A percentile compares a stretch with the other conserved stretches of the same genome.
These are phyloP conservation scores for Phenoliferia sp. DNA, from an alignment of 1,284 basidiomycete genomes.

Conservation along the genomic window DNA sequence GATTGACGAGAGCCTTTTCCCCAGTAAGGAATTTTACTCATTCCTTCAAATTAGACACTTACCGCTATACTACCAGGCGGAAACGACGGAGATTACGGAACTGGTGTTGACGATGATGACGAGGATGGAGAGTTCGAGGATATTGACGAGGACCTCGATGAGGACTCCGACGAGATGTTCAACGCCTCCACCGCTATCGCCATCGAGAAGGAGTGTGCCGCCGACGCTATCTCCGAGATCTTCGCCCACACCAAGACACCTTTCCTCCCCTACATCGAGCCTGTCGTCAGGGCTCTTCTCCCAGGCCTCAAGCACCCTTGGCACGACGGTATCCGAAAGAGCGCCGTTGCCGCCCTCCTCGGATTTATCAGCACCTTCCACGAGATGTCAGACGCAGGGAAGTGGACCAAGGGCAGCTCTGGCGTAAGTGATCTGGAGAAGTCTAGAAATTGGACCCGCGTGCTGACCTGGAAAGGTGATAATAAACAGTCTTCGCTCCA, in stretches of 20 bases:
- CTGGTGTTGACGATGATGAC: constrained; percentile 53
- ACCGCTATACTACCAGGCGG: constrained; percentile 52
- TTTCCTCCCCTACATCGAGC: constrained; percentile 76
- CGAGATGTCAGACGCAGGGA: constrained; percentile 71
- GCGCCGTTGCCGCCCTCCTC: constrained; percentile 81
- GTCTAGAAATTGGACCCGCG: not conserved
- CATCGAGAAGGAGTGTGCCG: constrained; percentile 98
- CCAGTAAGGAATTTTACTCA: constrained; percentile 34
- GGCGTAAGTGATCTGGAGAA: constrained; percentile 54
- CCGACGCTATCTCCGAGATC: constrained; percentile 89
- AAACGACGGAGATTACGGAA: constrained; percentile 60
- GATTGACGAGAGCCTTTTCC: constrained; percentile 44
- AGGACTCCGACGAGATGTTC: constrained; percentile 67
- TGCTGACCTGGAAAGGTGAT: constrained; percentile 1
- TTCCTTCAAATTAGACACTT: constrained; percentile 43
- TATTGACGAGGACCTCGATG: constrained; percentile 68
- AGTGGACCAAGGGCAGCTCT: constrained; percentile 73
- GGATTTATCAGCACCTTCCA: constrained; percentile 90
- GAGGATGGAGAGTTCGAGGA: constrained; percentile 50
- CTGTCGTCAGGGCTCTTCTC: constrained; percentile 74
- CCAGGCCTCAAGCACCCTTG: constrained; percentile 77
- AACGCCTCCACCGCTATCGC: constrained; percentile 83
- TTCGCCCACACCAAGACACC: constrained; percentile 75
- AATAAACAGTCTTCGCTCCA: constrained; percentile 62
- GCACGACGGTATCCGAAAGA: constrained; percentile 97